Base-by-base conservation (phyloP, 768 basidiomycete species). In the Boletellus emodensis region DNA sequence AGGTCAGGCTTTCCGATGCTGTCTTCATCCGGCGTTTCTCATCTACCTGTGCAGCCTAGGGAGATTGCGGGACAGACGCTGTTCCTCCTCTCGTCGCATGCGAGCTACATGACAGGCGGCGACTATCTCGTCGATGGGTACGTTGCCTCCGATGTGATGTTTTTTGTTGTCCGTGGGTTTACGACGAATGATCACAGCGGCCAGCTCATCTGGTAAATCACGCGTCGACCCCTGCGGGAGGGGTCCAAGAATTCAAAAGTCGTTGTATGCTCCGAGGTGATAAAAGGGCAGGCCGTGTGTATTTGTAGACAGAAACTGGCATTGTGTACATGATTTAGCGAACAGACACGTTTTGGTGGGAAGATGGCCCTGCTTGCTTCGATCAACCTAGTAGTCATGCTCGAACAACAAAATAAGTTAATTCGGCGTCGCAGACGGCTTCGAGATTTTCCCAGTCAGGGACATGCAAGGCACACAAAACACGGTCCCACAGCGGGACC, bases 111-210 rank as follows among this genome's bases (percentile, higher is more conserved):
- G 79, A 81, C 80, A 2, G 81, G 80, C 8, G 72, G 72, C 0
- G 81, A 82, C 50, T 77, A 80, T 46, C 72, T 80, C 47, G 64
- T 82, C 12, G 80, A 82, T 45, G 80, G 80, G 80, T 81, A 49
- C 15, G 79, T 24, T 34, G 10, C 34, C 11, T 35, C 2, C 34
- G 13, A 6, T 3, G 30, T 30, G 30, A 3, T 20, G 20, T 20
- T 20, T 20, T 20, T 2, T 64, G 15, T 40, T 11, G 17, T 17
- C 34, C 13, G 4, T 17, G 43, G 30, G 9, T 9, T 30, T 3
- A 30, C 12, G 3, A 40, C 14, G 6, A 40, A 24, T 22, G n/a
- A 24, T 7, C 30, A 30, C 30, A 66, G 65, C 4, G 65, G 65
- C 9, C 64, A 68, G 33, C 60, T 66, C 30, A 37, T 68, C n/a